phyloP scores from a whole-genome alignment of 345 rosid species.

The Dipteronia dyeriana region DNA sequence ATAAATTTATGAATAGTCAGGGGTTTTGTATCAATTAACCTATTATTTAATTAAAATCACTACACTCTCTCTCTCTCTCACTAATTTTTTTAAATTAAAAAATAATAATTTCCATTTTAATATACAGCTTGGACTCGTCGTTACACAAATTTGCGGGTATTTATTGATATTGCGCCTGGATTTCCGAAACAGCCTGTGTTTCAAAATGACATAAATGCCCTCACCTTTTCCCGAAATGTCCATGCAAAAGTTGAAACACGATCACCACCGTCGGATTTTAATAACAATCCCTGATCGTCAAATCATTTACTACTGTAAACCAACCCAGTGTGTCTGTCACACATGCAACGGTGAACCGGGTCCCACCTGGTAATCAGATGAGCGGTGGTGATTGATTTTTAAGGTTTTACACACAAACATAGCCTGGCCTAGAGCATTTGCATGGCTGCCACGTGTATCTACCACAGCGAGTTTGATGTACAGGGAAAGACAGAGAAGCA shows the following conservation, averaged over 20 bases:
- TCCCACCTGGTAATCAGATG: background rate
- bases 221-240: background rate
- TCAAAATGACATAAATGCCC: background rate
- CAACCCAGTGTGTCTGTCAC: background rate
- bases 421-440: background rate
- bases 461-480: background rate
- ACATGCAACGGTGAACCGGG: background rate
- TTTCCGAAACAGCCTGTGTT: slow-evolving; percentile 18
- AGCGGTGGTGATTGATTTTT: background rate
- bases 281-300: background rate
- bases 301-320: too few species aligned
- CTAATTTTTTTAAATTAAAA: background rate
- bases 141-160: slow-evolving; percentile 13
- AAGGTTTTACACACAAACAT: background rate
- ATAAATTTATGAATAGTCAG: too few species aligned
- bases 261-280: too few species aligned
- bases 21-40: too few species aligned
- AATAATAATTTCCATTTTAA: too few species aligned
- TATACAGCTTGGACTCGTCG: slow-evolving; percentile 18
- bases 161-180: slow-evolving; percentile 17
- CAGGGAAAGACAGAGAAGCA: background rate
- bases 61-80: background rate
- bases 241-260: too few species aligned
- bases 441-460: slow-evolving; percentile 8
- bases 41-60: background rate